Evolutionary conservation across 768 basidiomycete species (phyloP), one percentile per base, ranked within the genome.

Genomic region (Mycena crocata): DNA sequence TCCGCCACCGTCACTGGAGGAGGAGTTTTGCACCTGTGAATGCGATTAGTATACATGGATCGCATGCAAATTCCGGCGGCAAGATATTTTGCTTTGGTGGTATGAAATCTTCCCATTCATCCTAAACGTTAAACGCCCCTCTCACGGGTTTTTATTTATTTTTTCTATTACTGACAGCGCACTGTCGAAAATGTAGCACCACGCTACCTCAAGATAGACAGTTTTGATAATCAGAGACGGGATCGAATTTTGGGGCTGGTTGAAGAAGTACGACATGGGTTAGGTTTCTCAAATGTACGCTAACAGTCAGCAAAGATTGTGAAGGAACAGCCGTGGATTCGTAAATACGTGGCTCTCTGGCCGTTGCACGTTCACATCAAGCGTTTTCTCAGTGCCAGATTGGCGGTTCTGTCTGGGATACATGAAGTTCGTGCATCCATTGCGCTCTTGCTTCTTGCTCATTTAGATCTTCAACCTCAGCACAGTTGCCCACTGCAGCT

Each of bases 31-130:
- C 21, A 37, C 34, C 23, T 28, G 37, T 8, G 19, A 39, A n/a
- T 59, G 58, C 35, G 32, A 35, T 19, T 23, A 49, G 9, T 10
- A 48, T 59, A n/a, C 58, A 32, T 13, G 31, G 37, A 49, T 26
- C 32, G 15, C n/a, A 59, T 59, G 48, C 12, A 31, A 26, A 50
- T 59, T 8, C 5, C 28, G n/a, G 56, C 44, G 7, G 46, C 48
- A 30, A 37, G 40, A 19, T 59, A 59, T 39, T 59, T 59, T 19
- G 34, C 37, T 50, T n/a, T 55, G 4, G 35, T 48, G 58, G 58
- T 59, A 50, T 13, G 58, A 28, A 28, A 46, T 28, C 45, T n/a
- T n/a, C n/a, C 24, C 17, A 26, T 46, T 54, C 35, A 24, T 28
- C 3, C 23, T 2, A 31, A 14, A 13, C 19, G n/a, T 40, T 42